A percentile compares a stretch with the other conserved stretches of the same genome.
These are phyloP conservation scores for Zhuliangozyma parablackwelliae DNA, from an alignment of 1,139 yeast genomes.

Conservation along the genomic window DNA sequence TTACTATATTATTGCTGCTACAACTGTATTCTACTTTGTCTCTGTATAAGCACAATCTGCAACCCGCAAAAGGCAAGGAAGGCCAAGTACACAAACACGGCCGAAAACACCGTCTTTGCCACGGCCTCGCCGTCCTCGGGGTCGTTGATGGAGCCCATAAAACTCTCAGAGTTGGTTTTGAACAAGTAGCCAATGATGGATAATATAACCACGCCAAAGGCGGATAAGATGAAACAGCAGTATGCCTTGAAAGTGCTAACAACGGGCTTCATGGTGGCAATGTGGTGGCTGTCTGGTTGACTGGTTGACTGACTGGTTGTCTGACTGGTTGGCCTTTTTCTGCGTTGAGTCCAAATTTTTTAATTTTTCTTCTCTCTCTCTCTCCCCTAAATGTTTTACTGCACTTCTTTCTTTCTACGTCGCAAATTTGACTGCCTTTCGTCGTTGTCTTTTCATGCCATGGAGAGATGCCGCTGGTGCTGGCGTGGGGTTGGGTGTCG, in stretches of 20 bases:
- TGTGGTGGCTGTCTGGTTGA: background rate
- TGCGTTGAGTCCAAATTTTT: background rate
- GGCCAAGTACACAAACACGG: constrained; percentile 75
- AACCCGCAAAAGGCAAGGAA: constrained; percentile 88
- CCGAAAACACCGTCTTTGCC: constrained; percentile 84
- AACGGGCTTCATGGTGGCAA: constrained; percentile 25
- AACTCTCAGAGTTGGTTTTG: constrained; percentile 76
- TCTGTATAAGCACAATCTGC: constrained; percentile 62
- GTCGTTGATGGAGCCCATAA: constrained; percentile 87
- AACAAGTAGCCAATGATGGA: constrained; percentile 81
- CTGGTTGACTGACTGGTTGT: no score
- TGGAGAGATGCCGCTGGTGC: no score
- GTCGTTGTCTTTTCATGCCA: no score
- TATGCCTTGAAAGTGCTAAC: constrained; percentile 74
- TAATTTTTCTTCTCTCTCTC: no score
- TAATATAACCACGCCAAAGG: constrained; percentile 84
- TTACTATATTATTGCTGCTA: constrained; percentile 2
- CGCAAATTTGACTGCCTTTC: no score
- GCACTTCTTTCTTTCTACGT: no score
- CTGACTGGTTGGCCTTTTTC: background rate
- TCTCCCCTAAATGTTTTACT: no score
- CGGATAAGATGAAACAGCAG: constrained; percentile 89
- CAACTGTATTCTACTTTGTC: constrained; percentile 54
- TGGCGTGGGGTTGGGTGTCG: no score
- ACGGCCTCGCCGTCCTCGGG: constrained; percentile 94